Percentiles rank a stretch among this genome's conserved stretches.
Evolutionary conservation across 1,284 basidiomycete genomes (phyloP).

Genomic region (Athelia sp.): DNA sequence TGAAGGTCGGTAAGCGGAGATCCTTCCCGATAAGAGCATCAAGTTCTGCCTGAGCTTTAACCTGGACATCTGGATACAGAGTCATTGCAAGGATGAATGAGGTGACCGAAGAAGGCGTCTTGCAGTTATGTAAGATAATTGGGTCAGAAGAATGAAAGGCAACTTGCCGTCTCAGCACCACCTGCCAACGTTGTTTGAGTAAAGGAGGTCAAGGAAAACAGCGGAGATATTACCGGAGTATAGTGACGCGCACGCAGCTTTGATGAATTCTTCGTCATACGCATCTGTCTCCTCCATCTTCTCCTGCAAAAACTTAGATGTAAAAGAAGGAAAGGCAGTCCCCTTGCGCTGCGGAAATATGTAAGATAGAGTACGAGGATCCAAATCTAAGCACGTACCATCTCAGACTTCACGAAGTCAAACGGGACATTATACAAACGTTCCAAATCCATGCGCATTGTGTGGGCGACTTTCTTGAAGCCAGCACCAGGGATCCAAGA

Average conservation of each 20-base stretch:
- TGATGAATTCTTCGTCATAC: constrained; percentile 12
- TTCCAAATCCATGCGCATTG: constrained; percentile 25
- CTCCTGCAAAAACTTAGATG: constrained; percentile 21
- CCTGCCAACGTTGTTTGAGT: neutral
- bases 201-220: neutral
- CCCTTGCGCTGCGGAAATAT: constrained; percentile 8
- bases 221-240: constrained; percentile 5
- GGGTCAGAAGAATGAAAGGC: neutral
- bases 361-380: neutral
- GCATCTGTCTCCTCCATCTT: constrained; percentile 10
- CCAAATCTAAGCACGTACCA: constrained; percentile 16
- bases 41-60: constrained; percentile 10
- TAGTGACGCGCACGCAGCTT: constrained; percentile 10
- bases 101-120: neutral
- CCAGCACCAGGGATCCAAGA: constrained; percentile 30
- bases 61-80: constrained; percentile 9
- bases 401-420: constrained; percentile 23
- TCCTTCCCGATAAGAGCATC: constrained; percentile 8
- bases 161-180: neutral
- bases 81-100: constrained; percentile 9
- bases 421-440: constrained; percentile 28
- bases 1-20: constrained; percentile 21
- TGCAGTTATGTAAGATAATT: neutral
- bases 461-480: constrained; percentile 24
- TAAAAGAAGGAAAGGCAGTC: constrained; percentile 20